Evolutionary conservation across 106 monocot genomes (phyloP).

Genomic region (Acanthochlamys bracteata): DNA sequence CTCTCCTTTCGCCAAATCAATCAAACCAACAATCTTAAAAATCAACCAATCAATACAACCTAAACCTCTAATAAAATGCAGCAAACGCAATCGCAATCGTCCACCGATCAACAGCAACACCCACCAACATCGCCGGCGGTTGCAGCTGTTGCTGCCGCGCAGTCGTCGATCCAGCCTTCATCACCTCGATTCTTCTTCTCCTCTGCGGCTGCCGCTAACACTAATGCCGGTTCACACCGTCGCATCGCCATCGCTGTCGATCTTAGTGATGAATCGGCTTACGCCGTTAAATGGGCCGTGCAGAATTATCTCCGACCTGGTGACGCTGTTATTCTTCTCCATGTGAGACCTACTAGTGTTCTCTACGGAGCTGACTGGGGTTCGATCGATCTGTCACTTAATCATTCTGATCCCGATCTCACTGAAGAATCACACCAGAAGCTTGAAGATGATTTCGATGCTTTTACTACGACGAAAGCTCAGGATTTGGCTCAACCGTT

Average conservation of each 20-base stretch:
- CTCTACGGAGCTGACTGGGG: constrained; percentile 69
- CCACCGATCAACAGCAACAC: background rate
- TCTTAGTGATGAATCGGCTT: constrained; percentile 52
- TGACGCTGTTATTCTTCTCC: constrained; percentile 73
- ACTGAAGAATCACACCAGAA: constrained; percentile 38
- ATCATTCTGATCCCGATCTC: constrained; percentile 4
- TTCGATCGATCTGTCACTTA: constrained; percentile 31
- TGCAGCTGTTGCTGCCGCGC: constrained; percentile 1
- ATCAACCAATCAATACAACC: no score
- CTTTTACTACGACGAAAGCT: constrained; percentile 61
- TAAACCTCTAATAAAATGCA: background rate
- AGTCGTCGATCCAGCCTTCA: constrained; percentile 26
- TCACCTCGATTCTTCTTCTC: constrained; percentile 57
- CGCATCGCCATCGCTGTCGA: constrained; percentile 76
- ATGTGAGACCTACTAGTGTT: constrained; percentile 57
- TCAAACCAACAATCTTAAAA: constrained; percentile 2
- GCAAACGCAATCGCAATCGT: background rate
- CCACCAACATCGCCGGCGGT: background rate
- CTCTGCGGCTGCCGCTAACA: constrained; percentile 18
- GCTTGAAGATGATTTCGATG: constrained; percentile 64
- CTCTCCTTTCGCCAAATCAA: no score
- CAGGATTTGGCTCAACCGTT: constrained; percentile 58
- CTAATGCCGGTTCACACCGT: constrained; percentile 34
- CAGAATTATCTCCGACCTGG: constrained; percentile 82
- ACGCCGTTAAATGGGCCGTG: constrained; percentile 69